These are phyloP conservation scores for Tilletia setariae DNA, from an alignment of 1,284 basidiomycete species.

Conservation along the genomic window DNA sequence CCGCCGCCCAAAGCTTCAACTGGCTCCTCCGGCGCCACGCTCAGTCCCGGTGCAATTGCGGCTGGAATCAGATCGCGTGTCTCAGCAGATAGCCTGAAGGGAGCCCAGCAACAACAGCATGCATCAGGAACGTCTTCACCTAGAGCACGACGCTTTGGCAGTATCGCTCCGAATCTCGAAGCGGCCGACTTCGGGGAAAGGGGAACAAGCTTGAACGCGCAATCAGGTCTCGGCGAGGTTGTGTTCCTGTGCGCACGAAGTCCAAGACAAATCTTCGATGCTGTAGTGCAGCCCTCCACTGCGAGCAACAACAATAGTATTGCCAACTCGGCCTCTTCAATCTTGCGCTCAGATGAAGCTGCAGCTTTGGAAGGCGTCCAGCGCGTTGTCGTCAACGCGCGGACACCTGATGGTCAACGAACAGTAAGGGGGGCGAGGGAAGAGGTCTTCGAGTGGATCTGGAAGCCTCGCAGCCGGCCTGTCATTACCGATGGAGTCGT, in stretches of 20 bases:
- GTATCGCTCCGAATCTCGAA: not conserved
- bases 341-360: constrained; percentile 22
- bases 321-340: constrained; percentile 14
- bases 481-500: not conserved
- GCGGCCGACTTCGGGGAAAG: too few relatives aligned
- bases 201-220: too few relatives aligned
- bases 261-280: not conserved
- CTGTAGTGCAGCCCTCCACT: not conserved
- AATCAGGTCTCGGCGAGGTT: constrained; percentile 20
- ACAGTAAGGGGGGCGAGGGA: constrained; percentile 23
- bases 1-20: not conserved
- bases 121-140: not conserved
- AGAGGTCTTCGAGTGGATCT: constrained; percentile 35
- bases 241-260: constrained; percentile 28
- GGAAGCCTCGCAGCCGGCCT: constrained; percentile 23
- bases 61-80: not conserved
- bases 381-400: constrained; percentile 24
- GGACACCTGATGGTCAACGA: not conserved
- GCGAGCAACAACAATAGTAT: not conserved
- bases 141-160: not conserved
- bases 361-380: constrained; percentile 32
- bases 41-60: not conserved
- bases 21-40: not conserved
- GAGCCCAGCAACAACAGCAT: not conserved
- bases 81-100: not conserved